These are phyloP conservation scores for Tetraselmis chui DNA, from an alignment of 139 green algal species.

Conservation along the genomic window DNA sequence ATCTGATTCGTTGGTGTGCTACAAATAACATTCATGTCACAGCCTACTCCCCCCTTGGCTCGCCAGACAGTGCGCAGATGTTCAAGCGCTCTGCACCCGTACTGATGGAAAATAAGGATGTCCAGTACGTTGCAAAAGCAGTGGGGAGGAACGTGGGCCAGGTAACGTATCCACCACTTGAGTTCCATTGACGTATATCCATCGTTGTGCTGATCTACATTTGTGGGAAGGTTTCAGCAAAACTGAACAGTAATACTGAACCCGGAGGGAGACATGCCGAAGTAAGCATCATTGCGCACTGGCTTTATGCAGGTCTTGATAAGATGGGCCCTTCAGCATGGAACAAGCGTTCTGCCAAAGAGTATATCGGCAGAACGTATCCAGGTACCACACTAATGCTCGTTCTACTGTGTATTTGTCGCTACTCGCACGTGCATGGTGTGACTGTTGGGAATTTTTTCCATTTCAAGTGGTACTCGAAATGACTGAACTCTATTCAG, in stretches of 20 bases:
- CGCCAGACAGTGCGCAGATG: slow-evolving; percentile 64
- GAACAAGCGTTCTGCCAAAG: slow-evolving; percentile 87
- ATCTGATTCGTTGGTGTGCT: slow-evolving; percentile 52
- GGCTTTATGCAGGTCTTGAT: slow-evolving; percentile 89
- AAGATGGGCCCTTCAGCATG: slow-evolving; percentile 81
- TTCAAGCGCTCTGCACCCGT: slow-evolving; percentile 39
- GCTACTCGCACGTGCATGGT: too few species aligned
- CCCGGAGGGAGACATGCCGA: too few species aligned
- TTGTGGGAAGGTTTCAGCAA: too few species aligned
- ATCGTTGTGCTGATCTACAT: too few species aligned
- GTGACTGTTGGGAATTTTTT: too few species aligned
- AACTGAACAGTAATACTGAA: too few species aligned
- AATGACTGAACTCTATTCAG: too few species aligned
- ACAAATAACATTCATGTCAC: slow-evolving; percentile 72
- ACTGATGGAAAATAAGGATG: slow-evolving; percentile 53
- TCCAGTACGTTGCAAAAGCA: slow-evolving; percentile 49
- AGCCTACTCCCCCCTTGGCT: slow-evolving; percentile 75
- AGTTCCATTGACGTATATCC: too few species aligned
- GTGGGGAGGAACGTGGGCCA: slow-evolving; percentile 52
- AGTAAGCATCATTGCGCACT: too few species aligned
- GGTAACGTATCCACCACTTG: slow-evolving; percentile 22
- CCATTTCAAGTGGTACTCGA: too few species aligned
- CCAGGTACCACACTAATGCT: too few species aligned
- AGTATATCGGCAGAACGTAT: slow-evolving; percentile 64
- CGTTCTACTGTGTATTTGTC: too few species aligned